Evolutionary conservation across 192 early-diverging fungal species (phyloP).

Genomic region (Linnemannia hyalina): DNA sequence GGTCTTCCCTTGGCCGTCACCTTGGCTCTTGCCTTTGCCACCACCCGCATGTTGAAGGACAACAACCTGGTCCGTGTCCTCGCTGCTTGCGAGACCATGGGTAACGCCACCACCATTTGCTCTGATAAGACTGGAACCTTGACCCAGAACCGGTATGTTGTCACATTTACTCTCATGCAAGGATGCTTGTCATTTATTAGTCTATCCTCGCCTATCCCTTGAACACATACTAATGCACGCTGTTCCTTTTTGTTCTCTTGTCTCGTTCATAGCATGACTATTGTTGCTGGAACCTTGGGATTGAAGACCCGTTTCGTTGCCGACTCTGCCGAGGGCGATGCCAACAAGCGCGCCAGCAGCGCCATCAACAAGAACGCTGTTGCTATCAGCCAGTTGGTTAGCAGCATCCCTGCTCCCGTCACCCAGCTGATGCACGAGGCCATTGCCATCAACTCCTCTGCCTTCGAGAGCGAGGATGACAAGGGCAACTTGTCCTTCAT

Average conservation of each 20-base stretch:
- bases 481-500: constrained; percentile 69
- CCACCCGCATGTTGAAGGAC: constrained; percentile 95
- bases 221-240: not conserved
- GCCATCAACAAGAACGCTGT: constrained; percentile 60
- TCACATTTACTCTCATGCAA: not conserved
- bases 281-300: constrained; percentile 85
- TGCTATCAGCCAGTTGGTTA: constrained; percentile 61
- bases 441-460: constrained; percentile 86
- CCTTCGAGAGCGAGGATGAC: constrained; percentile 69
- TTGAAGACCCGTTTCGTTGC: constrained; percentile 57
- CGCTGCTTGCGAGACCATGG: constrained; percentile 98
- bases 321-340: constrained; percentile 54
- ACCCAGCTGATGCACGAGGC: constrained; percentile 72
- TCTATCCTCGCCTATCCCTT: not conserved
- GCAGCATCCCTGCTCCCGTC: constrained; percentile 59
- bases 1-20: constrained; percentile 97
- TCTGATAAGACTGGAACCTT: constrained; percentile 99
- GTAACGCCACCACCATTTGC: constrained; percentile 97
- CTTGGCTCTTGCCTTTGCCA: constrained; percentile 92
- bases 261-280: constrained; percentile 79
- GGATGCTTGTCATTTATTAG: not conserved
- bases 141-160: constrained; percentile 84
- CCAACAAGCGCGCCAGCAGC: constrained; percentile 39
- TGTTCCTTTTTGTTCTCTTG: not conserved
- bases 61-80: constrained; percentile 97